Conservation (phyloP, 176 grass and related monocot species). For the Juncus effusus region DNA sequence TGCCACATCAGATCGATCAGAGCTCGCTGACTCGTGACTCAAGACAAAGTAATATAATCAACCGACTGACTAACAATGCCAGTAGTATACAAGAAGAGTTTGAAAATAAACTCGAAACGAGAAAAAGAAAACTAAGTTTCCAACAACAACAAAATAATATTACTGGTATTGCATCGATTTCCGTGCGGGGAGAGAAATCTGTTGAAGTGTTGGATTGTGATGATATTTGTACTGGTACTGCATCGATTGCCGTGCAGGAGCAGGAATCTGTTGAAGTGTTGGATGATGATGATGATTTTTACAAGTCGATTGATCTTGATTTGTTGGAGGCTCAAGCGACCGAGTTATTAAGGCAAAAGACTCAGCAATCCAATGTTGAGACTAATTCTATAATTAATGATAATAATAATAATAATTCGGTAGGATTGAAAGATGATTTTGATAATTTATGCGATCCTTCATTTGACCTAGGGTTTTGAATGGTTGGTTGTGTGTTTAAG, state of each 20-base stretch:
- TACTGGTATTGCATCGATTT: constrained; percentile 27
- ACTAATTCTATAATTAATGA: constrained; percentile 19
- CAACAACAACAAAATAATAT: constrained; percentile 17
- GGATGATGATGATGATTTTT: constrained; percentile 70
- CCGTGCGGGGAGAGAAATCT: neutral
- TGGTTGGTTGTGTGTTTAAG: neutral
- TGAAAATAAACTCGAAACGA: constrained; percentile 53
- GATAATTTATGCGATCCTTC: constrained; percentile 37
- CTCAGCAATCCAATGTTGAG: neutral
- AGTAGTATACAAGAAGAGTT: constrained; percentile 36
- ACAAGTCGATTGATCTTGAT: constrained; percentile 72
- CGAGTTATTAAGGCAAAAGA: constrained; percentile 40
- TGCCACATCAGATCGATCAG: constrained; percentile 27
- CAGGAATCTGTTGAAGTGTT: constrained; percentile 13
- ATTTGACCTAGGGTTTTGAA: constrained; percentile 53
- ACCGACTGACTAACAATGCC: constrained; percentile 24
- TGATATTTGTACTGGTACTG: constrained; percentile 26
- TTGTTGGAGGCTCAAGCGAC: constrained; percentile 73
- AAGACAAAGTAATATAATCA: constrained; percentile 21
- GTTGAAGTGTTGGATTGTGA: constrained; percentile 26
- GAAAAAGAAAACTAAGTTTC: constrained; percentile 92
- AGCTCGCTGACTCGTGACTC: constrained; percentile 40
- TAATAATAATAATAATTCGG: constrained; percentile 7
- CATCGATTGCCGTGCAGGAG: neutral
- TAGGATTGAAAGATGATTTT: constrained; percentile 29